phyloP scores from a whole-genome alignment of 257 asterid genomes.

The Penstemon davidsonii region DNA sequence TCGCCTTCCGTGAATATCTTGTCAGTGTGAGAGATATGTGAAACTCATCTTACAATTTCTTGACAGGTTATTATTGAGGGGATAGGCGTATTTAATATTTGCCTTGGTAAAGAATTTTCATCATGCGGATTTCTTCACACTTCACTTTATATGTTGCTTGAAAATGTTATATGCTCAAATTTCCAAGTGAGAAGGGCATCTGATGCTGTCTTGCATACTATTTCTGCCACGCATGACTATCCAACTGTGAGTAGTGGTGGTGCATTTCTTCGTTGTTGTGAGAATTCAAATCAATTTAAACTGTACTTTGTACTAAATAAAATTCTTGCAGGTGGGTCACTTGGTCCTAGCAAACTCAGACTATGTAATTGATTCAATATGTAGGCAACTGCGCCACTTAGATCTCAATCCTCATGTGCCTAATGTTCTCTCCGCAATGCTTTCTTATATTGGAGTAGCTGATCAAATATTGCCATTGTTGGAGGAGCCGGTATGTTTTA shows the following conservation, averaged over 20 bases:
- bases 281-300: slow-evolving; percentile 19
- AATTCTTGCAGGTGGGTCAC: slow-evolving; percentile 85
- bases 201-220: slow-evolving; percentile 66
- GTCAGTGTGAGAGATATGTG: slow-evolving; percentile 1
- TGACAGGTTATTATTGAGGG: slow-evolving; percentile 87
- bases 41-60: slow-evolving; percentile 26
- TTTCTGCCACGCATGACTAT: slow-evolving; percentile 65
- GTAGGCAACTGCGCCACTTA: slow-evolving; percentile 87
- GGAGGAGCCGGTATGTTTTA: slow-evolving; percentile 89
- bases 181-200: slow-evolving; percentile 79
- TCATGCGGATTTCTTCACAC: slow-evolving; percentile 92
- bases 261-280: slow-evolving; percentile 30
- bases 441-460: slow-evolving; percentile 84
- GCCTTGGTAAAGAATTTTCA: slow-evolving; percentile 73
- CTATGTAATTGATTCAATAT: slow-evolving; percentile 84
- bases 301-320: slow-evolving; percentile 2
- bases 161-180: slow-evolving; percentile 82
- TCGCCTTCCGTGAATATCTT: slow-evolving; percentile 18
- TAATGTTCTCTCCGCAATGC: slow-evolving; percentile 88
- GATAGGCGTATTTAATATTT: slow-evolving; percentile 69
- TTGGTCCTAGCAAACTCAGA: slow-evolving; percentile 86
- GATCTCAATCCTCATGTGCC: slow-evolving; percentile 94
- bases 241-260: slow-evolving; percentile 66
- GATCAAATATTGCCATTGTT: slow-evolving; percentile 83
- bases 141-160: slow-evolving; percentile 85